Conservation (phyloP, 1,284 basidiomycete genomes). For the Malassezia caprae region DNA sequence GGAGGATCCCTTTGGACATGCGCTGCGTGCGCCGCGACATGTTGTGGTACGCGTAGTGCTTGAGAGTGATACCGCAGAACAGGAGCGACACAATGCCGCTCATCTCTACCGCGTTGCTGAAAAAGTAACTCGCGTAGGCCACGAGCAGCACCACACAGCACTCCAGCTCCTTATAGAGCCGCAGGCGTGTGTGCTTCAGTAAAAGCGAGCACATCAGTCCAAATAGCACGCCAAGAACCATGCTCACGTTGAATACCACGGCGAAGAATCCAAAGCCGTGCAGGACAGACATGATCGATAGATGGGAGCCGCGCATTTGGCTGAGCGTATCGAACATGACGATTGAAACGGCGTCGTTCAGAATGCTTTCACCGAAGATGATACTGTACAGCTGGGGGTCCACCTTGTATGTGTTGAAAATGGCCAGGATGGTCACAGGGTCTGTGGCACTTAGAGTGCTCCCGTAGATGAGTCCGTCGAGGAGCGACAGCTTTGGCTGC, state of each 20-base stretch:
- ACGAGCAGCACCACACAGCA: conserved; percentile 85
- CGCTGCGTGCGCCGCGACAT: conserved; percentile 92
- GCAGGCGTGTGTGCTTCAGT: conserved; percentile 85
- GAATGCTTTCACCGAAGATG: conserved; percentile 92
- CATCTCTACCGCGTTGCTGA: conserved; percentile 87
- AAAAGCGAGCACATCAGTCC: conserved; percentile 80
- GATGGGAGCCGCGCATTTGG: conserved; percentile 75
- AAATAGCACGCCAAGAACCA: conserved; percentile 82
- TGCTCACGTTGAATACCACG: conserved; percentile 83
- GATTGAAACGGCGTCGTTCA: conserved; percentile 98
- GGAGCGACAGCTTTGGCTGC: conserved; percentile 33
- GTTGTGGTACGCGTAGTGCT: conserved; percentile 98
- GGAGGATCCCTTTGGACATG: conserved; percentile 72
- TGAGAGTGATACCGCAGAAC: conserved; percentile 97
- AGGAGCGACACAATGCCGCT: conserved; percentile 94
- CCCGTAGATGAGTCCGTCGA: conserved; percentile 88
- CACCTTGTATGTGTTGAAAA: conserved; percentile 97
- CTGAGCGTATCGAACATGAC: conserved; percentile 96
- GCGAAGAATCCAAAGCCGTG: conserved; percentile 92
- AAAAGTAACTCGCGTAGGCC: conserved; percentile 97
- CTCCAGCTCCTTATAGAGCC: conserved; percentile 70
- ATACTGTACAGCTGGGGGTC: conserved; percentile 95
- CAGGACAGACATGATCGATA: conserved; percentile 79
- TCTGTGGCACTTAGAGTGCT: conserved; percentile 95
- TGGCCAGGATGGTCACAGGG: conserved; percentile 93